phyloP scores from a whole-genome alignment of 192 early-diverging fungal species.

The Mortierella hygrophila region DNA sequence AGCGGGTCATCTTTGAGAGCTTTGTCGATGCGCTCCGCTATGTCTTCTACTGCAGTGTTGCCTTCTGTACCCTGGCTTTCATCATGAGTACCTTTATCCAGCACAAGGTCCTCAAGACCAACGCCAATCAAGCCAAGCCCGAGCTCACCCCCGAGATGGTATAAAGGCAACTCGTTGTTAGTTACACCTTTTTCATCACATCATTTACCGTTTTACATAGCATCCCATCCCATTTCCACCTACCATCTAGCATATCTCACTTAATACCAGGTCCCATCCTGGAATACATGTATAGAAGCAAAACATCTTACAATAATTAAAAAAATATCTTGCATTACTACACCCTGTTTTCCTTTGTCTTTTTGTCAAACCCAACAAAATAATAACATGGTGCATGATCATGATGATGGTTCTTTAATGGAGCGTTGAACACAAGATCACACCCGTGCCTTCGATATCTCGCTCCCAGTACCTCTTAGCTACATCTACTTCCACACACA shows the following conservation, averaged over 20 bases:
- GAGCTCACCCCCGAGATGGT: slow-evolving; percentile 49
- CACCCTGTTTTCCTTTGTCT: background rate
- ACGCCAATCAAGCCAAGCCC: slow-evolving; percentile 48
- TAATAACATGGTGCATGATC: background rate
- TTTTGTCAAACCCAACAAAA: background rate
- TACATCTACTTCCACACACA: background rate
- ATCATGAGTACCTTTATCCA: slow-evolving; percentile 46
- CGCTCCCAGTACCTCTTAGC: background rate
- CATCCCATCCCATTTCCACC: background rate
- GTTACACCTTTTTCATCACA: background rate
- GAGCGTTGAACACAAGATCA: background rate
- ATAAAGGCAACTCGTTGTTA: background rate
- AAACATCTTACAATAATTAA: background rate
- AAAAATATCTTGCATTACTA: too few relatives aligned
- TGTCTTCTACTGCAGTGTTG: slow-evolving; percentile 42
- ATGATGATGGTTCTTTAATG: background rate
- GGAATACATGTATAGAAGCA: background rate
- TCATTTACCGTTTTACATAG: background rate
- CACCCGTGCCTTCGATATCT: background rate
- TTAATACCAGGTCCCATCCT: background rate
- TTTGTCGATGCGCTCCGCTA: slow-evolving; percentile 33
- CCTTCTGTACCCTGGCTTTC: slow-evolving; percentile 39
- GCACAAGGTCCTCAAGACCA: slow-evolving; percentile 55
- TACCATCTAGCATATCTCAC: background rate
- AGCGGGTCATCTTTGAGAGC: slow-evolving; percentile 23